phyloP scores from a whole-genome alignment of 1,284 basidiomycete species.

The Rhizoctonia solani region DNA sequence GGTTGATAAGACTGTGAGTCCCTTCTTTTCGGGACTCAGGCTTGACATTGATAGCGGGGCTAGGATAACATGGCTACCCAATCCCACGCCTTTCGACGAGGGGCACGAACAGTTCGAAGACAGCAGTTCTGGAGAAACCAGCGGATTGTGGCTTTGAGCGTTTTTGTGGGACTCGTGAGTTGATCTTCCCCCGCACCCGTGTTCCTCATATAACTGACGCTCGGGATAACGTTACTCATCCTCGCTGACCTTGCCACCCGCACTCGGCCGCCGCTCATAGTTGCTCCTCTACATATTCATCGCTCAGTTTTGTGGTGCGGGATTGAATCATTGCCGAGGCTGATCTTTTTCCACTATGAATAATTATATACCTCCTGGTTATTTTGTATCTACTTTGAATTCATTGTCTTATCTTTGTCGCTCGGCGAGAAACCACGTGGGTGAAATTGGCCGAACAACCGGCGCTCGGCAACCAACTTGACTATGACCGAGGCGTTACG shows the following conservation, averaged over 20 bases:
- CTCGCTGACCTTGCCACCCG: conserved; percentile 21
- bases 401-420: neutral
- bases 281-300: conserved; percentile 77
- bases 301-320: conserved; percentile 86
- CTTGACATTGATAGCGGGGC: no score
- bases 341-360: no score
- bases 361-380: neutral
- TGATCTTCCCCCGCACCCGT: conserved; percentile 25
- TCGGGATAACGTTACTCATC: conserved; percentile 37
- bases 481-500: no score
- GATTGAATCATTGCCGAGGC: conserved; percentile 61
- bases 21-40: neutral
- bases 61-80: conserved; percentile 88
- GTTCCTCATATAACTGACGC: neutral
- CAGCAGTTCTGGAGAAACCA: conserved; percentile 98
- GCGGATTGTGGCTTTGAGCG: conserved; percentile 71
- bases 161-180: conserved; percentile 77
- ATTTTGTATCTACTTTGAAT: neutral
- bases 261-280: conserved; percentile 46
- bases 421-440: no score
- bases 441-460: no score
- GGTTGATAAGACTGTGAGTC: conserved; percentile 83
- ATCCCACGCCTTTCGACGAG: conserved; percentile 92
- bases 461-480: no score
- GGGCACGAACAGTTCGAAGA: conserved; percentile 82